Evolutionary conservation across 768 basidiomycete genomes (phyloP), one percentile per base, ranked within the genome.

Genomic region (Amanita molliuscula): DNA sequence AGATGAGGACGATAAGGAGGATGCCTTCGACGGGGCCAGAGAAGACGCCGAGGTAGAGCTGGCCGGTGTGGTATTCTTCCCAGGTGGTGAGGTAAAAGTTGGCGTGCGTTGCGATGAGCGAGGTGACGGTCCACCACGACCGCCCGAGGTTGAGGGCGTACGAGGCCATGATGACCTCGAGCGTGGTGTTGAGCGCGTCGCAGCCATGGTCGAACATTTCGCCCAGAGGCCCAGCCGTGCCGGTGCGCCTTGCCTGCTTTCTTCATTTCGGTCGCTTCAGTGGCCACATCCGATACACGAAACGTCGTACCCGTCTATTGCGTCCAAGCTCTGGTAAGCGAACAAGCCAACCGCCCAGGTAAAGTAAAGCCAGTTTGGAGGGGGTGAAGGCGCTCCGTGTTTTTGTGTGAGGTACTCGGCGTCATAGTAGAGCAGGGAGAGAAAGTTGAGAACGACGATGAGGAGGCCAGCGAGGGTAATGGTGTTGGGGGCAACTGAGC

Each of bases 151-250:
- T 94, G 38, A 99, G 78, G 0, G 96, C 94, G 23, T 87, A 79
- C 6, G 81, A 72, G 5, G 79, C 77, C 36, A 99, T 77, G 53
- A 97, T 76, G 51, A 82, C 85, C 66, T 93, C 95, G 21, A 99
- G 77, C 43, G 91, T 95, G 0, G 95, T 98, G 61, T 97, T 97
- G 56, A 99, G 73, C 0, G 94, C 93, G 61, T 95, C 92, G 60
- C 88, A 93, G 84, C 93, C 95, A 65, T 98, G 96, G 62, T 99
- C 96, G 64, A 99, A 99, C 82, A 98, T 84, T 65, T 99, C 89
- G 15, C 96, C 96, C 28, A 98, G 69, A 21, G 95, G 95, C 4
- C 96, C 90, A n/a, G 92, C 87, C 89, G 96, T 98, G 1, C 92
- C 92, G 1, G 93, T 95, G 45, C 95, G 70, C 54, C 96, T 72